Evolutionary conservation across 169 alveolate genomes (phyloP).

Genomic region (Plasmodium relictum): DNA sequence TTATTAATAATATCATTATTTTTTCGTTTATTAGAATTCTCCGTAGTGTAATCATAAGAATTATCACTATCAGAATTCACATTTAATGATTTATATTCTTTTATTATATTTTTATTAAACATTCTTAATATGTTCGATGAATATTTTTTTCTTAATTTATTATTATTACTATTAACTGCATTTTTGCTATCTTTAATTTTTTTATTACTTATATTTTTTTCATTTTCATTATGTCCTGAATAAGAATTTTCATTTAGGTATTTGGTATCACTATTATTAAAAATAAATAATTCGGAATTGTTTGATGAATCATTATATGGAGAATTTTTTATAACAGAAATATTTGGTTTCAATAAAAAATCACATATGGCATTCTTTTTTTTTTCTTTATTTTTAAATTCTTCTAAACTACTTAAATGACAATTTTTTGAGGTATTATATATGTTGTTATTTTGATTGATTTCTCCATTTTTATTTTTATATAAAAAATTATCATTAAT

Average conservation of each 20-base stretch:
- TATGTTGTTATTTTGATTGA: neutral
- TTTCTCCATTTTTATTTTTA: slow-evolving; percentile 5
- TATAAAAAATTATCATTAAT: slow-evolving; percentile 59
- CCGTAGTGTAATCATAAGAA: neutral
- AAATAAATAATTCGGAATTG: neutral
- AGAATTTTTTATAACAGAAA: slow-evolving; percentile 2
- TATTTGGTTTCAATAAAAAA: neutral
- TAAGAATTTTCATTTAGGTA: neutral
- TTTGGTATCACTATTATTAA: neutral
- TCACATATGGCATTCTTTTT: neutral
- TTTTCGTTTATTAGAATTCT: neutral
- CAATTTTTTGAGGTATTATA: neutral
- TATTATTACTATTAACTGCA: neutral
- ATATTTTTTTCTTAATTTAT: slow-evolving; percentile 27
- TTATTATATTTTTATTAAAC: slow-evolving; percentile 21
- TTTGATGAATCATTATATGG: slow-evolving; percentile 23
- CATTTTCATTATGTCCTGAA: neutral
- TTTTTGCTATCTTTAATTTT: slow-evolving; percentile 3
- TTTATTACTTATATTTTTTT: neutral
- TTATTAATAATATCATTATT: neutral
- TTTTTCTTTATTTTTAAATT: neutral
- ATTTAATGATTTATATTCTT: slow-evolving; percentile 40
- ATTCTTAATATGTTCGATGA: slow-evolving; percentile 45
- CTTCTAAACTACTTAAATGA: neutral
- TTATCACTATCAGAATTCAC: slow-evolving; percentile 17